Evolutionary conservation across 2,329 filamentous ascomycete genomes (phyloP).

Genomic region (Ophiostoma piceae): DNA sequence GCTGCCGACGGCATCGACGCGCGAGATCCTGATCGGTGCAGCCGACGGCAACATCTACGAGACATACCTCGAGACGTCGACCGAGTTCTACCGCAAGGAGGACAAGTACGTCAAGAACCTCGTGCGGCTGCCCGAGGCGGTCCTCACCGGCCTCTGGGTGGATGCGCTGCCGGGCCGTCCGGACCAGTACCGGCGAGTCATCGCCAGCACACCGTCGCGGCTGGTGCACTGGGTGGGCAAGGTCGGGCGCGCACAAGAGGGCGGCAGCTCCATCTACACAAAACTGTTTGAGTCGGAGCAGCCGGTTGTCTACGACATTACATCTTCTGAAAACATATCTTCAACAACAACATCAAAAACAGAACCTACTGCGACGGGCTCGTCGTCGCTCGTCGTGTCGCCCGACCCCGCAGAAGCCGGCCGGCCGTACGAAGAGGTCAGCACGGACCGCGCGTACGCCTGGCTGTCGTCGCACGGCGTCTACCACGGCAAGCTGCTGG

Average conservation of each 20-base stretch:
- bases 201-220: slow-evolving; percentile 72
- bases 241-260: slow-evolving; percentile 64
- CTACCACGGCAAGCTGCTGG: slow-evolving; percentile 74
- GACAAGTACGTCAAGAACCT: slow-evolving; percentile 85
- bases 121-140: slow-evolving; percentile 72
- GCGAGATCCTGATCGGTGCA: slow-evolving; percentile 87
- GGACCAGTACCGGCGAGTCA: slow-evolving; percentile 64
- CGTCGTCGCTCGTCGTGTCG: slow-evolving; percentile 67
- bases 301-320: slow-evolving; percentile 68
- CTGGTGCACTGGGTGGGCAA: slow-evolving; percentile 78
- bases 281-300: slow-evolving; percentile 83
- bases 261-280: slow-evolving; percentile 78
- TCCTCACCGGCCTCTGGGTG: slow-evolving; percentile 80
- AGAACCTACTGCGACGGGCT: slow-evolving; percentile 39
- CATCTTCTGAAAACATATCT: slow-evolving; percentile 35
- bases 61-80: slow-evolving; percentile 86
- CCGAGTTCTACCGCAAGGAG: slow-evolving; percentile 91
- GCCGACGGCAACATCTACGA: slow-evolving; percentile 96
- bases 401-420: slow-evolving; percentile 60
- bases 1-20: slow-evolving; percentile 83
- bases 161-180: slow-evolving; percentile 62
- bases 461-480: slow-evolving; percentile 88
- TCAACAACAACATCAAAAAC: slow-evolving; percentile 26
- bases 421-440: slow-evolving; percentile 49
- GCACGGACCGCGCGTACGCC: slow-evolving; percentile 70